A percentile compares a stretch with the other conserved stretches of the same genome.
Evolutionary conservation across 257 asterid genomes (phyloP).

Genomic region (Gentiana straminea): DNA sequence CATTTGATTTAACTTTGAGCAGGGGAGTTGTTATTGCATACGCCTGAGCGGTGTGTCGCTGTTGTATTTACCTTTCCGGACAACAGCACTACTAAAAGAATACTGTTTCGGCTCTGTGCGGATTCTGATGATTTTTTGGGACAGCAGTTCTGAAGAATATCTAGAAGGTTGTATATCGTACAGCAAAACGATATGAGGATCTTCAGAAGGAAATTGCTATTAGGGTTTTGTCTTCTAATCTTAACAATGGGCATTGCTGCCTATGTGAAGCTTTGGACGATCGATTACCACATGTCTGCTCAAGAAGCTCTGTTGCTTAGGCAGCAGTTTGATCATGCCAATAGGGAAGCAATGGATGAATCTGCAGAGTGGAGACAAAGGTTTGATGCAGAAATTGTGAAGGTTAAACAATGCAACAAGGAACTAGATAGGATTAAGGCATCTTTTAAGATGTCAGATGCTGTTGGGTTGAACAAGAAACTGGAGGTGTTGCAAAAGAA

Average conservation of each 20-base stretch:
- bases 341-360: constrained; percentile 98
- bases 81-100: no score
- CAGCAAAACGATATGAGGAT: constrained; percentile 29
- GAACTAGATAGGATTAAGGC: constrained; percentile 53
- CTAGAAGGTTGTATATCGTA: no score
- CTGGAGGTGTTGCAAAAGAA: constrained; percentile 73
- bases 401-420: constrained; percentile 35
- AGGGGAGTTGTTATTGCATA: no score
- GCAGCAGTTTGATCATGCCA: constrained; percentile 91
- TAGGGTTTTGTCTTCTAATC: constrained; percentile 33
- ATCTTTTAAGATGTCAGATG: constrained; percentile 14
- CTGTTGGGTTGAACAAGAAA: constrained; percentile 26
- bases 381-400: constrained; percentile 54
- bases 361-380: constrained; percentile 96
- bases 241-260: constrained; percentile 58
- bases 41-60: no score
- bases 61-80: no score
- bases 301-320: constrained; percentile 54
- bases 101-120: no score
- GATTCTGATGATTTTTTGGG: no score
- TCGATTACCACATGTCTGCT: constrained; percentile 51
- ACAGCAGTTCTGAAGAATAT: no score
- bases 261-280: constrained; percentile 69
- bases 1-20: no score
- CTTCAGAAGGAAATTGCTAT: constrained; percentile 32